Base-by-base conservation (phyloP, 768 basidiomycete species). In the Psilocybe azurescens region DNA sequence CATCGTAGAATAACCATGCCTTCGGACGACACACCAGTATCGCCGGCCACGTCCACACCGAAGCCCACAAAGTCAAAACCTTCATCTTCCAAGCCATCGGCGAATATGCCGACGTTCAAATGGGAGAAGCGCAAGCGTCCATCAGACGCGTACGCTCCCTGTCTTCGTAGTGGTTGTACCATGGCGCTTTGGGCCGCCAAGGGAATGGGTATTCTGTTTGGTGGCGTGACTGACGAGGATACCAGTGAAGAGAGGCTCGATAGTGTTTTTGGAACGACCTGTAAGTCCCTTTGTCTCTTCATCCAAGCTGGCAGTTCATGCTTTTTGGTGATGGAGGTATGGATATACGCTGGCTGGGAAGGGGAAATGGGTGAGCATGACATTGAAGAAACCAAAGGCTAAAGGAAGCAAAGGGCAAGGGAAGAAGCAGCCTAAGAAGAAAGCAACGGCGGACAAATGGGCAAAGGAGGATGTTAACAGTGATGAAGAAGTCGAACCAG, bases 211-310 rank as follows among this genome's bases (percentile, higher is more conserved):
- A 77, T 97, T 2, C 72, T 95, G 53, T 97, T 96, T 70, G 95
- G 95, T 11, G 95, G 83, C 14, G 95, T 97, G 0, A 90, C 87
- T 3, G 95, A 97, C 62, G 91, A 94, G 62, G 95, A 97, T 66
- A 87, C 81, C 18, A 83, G 84, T 39, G 95, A 97, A 72, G 95
- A 97, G 69, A 86, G 83, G 3, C 72, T 97, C 64, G 90, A 94
- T 60, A 94, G 91, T 62, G 81, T 89, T 1, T 97, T 72, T 91
- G 90, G 81, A 94, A 95, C 62, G 94, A 96, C 68, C 64, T 96
- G 92, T 93, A 62, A 63, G 86, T 73, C 20, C 14, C 46, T 55
- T 54, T 49, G 16, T 28, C n/a, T 33, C n/a, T n/a, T 33, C 5
- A 7, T n/a, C 44, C 39, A 10, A 4, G 49, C 7, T 16, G 36